phyloP scores from a whole-genome alignment of 768 basidiomycete genomes.

The Coprinellus micaceus region DNA sequence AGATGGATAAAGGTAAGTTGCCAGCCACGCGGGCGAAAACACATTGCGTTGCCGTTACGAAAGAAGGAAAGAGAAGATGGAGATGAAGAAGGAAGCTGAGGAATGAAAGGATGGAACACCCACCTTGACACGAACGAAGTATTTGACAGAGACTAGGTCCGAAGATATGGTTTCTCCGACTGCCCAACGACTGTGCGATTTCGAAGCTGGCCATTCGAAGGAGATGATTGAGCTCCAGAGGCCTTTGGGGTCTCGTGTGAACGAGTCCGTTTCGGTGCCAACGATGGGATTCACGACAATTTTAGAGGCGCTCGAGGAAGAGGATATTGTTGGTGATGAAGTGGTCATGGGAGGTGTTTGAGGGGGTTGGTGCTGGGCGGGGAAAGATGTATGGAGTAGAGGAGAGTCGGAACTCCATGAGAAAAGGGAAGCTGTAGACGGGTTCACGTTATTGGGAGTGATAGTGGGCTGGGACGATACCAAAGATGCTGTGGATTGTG shows the following conservation, averaged over 20 bases:
- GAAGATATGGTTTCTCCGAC: conserved; percentile 75
- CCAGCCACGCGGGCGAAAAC: not conserved
- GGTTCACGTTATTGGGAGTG: conserved; percentile 33
- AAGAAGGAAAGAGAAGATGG: conserved; percentile 2
- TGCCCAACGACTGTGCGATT: conserved; percentile 70
- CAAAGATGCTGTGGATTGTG: conserved; percentile 30
- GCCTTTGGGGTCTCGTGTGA: conserved; percentile 53
- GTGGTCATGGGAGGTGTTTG: conserved; percentile 12
- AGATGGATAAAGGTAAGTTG: not conserved
- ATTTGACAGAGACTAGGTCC: conserved; percentile 60
- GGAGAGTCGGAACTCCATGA: conserved; percentile 8
- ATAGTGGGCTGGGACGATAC: conserved; percentile 41
- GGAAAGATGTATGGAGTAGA: not conserved
- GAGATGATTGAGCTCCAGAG: conserved; percentile 64
- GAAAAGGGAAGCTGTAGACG: conserved; percentile 27
- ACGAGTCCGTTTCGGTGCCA: conserved; percentile 57
- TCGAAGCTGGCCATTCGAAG: conserved; percentile 68
- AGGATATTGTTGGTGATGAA: conserved; percentile 10
- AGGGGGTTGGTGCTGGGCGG: conserved; percentile 9
- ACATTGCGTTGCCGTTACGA: conserved; percentile 3
- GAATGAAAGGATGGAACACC: conserved; percentile 15
- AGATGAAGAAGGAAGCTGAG: not conserved
- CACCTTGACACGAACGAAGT: conserved; percentile 70
- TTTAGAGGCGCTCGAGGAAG: conserved; percentile 28
- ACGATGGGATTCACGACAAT: conserved; percentile 50